A percentile compares a stretch with the other conserved stretches of the same genome.
phyloP scores from a whole-genome alignment of 441 rosid genomes.

The Corymbia citriodora region DNA sequence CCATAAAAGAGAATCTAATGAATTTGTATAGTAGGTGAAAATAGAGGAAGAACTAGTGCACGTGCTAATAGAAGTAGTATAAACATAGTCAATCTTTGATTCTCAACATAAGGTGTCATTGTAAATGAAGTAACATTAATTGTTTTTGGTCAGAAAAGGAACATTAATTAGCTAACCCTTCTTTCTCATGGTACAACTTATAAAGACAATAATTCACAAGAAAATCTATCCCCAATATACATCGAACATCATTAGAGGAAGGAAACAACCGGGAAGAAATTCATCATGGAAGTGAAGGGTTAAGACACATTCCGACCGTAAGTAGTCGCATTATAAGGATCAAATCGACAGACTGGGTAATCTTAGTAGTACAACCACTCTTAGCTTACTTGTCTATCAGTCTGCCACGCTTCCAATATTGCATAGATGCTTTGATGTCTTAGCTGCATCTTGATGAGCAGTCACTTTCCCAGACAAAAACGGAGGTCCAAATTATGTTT shows the following conservation, averaged over 20 bases:
- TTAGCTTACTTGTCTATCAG: not conserved
- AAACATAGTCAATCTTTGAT: no score
- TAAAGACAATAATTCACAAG: not conserved
- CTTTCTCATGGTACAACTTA: not conserved
- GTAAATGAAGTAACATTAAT: no score
- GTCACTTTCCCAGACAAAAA: not conserved
- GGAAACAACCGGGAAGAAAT: not conserved
- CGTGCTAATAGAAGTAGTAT: no score
- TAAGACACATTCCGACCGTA: slow-evolving; percentile 37
- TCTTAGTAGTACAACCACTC: not conserved
- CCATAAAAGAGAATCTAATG: no score
- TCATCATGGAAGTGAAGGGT: no score
- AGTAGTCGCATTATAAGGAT: not conserved
- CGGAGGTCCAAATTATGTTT: not conserved
- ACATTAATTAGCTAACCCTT: no score
- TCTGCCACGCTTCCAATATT: not conserved
- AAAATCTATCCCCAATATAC: not conserved
- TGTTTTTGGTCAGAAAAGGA: no score
- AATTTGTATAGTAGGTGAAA: no score
- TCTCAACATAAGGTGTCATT: no score
- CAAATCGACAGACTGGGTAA: no score
- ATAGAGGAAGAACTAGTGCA: no score
- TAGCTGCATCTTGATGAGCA: not conserved
- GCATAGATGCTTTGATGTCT: not conserved
- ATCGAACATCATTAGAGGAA: not conserved